Conservation (phyloP, 441 rosid species). For the Syzygium malaccense region DNA sequence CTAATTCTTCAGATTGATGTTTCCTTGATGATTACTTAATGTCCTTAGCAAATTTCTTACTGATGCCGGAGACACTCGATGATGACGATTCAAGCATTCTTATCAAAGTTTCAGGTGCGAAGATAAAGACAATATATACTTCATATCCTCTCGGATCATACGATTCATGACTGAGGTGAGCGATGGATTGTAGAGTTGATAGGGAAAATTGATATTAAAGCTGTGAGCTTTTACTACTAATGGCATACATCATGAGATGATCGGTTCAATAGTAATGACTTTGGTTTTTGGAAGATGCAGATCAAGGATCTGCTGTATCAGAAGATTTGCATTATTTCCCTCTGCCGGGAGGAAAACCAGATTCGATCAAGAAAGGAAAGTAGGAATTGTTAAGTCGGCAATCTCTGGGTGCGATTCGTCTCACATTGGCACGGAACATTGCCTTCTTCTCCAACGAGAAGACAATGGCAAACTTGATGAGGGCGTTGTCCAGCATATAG, state of each 20-base stretch:
- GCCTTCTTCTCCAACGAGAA: not conserved
- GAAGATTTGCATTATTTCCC: not conserved
- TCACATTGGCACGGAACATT: not conserved
- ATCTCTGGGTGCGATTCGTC: not conserved
- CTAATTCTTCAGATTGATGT: not conserved
- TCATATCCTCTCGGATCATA: not conserved
- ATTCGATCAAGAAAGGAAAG: not conserved
- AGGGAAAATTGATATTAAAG: not conserved
- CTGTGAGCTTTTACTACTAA: not conserved
- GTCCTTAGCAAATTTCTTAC: not conserved
- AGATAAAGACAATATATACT: not conserved
- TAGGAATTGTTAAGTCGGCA: not conserved
- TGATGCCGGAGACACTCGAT: not conserved
- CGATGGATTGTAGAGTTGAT: not conserved
- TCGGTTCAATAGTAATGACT: not conserved
- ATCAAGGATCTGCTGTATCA: not conserved
- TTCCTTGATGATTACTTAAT: not conserved
- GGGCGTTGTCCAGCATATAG: too few relatives aligned
- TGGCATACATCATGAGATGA: not conserved
- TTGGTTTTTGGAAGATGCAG: not conserved
- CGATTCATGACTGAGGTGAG: not conserved
- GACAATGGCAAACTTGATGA: too few relatives aligned
- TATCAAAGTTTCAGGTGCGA: not conserved
- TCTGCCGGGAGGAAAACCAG: not conserved
- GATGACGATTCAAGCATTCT: not conserved